Evolutionary conservation across 306 rosid species (phyloP), one percentile per base, ranked within the genome.

Genomic region (Myrica gale): DNA sequence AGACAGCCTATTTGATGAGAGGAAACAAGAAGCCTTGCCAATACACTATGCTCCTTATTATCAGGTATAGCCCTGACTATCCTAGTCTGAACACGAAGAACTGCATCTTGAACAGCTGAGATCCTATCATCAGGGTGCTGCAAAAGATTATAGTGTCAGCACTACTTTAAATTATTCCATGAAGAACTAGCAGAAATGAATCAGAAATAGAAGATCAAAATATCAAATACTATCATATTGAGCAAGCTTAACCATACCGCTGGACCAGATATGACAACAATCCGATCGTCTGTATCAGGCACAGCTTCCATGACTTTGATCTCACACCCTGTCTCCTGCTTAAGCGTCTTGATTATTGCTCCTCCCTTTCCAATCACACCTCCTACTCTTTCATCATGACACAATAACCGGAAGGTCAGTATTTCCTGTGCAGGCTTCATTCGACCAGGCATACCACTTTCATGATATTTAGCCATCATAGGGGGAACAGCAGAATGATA

Each of bases 61-160:
- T 90, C 96, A 52, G 92, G 90, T 58, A 79, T 56, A 72, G 96
- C 92, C 88, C 86, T 87, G 68, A 81, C 88, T 72, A 96, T 89
- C 84, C 96, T 88, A 73, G 71, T 81, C 80, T 90, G 97, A 78
- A 96, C 96, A 23, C 91, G 97, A 73, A 96, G 91, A 71, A 90
- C 89, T 43, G 97, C 99, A 80, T 96, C 99, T 92, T 96, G 99
- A 79, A 92, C 97, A 51, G 89, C 84, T 46, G 99, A 96, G 80
- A 96, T 76, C 83, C 98, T 88, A 75, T 96, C 99, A 23, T 92
- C 97, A 70, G 97, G 99, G 79, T 88, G 92, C 99, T 96, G 97
- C 87, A 84, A 84, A 55, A 78, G 78, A 77, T 44, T 76, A 82
- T 62, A 37, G 56, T 73, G 79, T 86, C 57, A 87, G 80, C 32